Base-by-base conservation (phyloP, 164 flowering plant species). In the Dillenia suffruticosa region DNA sequence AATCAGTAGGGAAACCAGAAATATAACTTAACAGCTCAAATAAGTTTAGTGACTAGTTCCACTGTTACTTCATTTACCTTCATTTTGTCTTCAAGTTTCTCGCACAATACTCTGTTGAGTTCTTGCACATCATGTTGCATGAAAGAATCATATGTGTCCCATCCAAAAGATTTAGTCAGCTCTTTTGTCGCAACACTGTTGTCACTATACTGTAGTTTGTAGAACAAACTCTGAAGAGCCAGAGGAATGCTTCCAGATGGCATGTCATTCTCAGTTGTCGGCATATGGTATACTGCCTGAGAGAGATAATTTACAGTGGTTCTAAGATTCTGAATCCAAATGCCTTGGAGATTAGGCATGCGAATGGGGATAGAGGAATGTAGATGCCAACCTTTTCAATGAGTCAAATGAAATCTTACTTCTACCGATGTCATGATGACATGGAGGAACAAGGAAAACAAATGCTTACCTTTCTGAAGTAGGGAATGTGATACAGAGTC, bases 241-340 rank as follows among this genome's bases (percentile, higher is more conserved):
- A 84, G 56, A 61, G 89, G 89, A 44, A 82, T 84, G 74, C 89
- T 82, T 49, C 76, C 84, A 40, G 89, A 78, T 49, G 89, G 89
- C 77, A 78, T 69, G 67, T 82, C 89, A 75, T 82, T 82, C 70
- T 84, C 86, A 24, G 85, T 80, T 32, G 88, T 84, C 1, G 89
- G 86, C 84, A 84, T 84, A 68, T 82, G 86, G 56, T 86, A 86
- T 32, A 86, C 91, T 49, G 91, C 88, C 91, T 85, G 75, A 24
- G 68, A 66, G 44, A 54, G 51, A 56, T 22, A 14, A 56, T 16
- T 43, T 3, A 24, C 16, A 10, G 24, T 1, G 22, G 12, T 14
- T 51, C 16, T 26, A 26, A 26, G 40, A 5, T 26, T 26, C 1
- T 26, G 3, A 26, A 26, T 26, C 5, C 5, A 3, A 26, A 26